These are phyloP conservation scores for Sambucus nigra DNA, from an alignment of 129 eudicot genomes.

Conservation along the genomic window DNA sequence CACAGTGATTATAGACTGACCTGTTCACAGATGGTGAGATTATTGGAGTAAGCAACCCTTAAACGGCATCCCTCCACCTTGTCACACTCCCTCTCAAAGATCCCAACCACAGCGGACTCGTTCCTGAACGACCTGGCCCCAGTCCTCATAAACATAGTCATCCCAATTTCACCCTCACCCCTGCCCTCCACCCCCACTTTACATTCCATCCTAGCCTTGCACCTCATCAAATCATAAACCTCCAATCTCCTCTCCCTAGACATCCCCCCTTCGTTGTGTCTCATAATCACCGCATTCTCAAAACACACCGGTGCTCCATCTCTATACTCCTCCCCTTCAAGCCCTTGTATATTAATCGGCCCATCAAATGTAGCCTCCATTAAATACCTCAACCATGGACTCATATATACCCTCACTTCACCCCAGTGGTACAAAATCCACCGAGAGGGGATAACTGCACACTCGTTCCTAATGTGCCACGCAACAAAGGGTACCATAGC, in stretches of 20 bases:
- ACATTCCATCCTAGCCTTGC: constrained; percentile 58
- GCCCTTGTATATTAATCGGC: constrained; percentile 29
- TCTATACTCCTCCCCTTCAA: constrained; percentile 12
- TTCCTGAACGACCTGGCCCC: constrained; percentile 67
- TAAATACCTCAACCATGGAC: constrained; percentile 41
- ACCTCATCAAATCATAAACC: constrained; percentile 60
- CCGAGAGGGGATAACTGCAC: constrained; percentile 29
- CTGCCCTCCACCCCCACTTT: constrained; percentile 19
- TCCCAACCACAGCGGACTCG: constrained; percentile 46
- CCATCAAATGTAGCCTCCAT: constrained; percentile 65
- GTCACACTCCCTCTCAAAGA: constrained; percentile 44
- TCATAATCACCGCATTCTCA: constrained; percentile 83
- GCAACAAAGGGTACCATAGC: constrained; percentile 66
- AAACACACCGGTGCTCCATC: constrained; percentile 34
- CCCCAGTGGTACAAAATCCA: constrained; percentile 69
- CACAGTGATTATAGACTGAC: constrained; percentile 16
- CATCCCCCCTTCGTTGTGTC: constrained; percentile 87
- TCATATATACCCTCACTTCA: constrained; percentile 45
- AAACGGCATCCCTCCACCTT: constrained; percentile 48
- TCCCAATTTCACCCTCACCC: constrained; percentile 26
- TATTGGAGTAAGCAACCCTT: constrained; percentile 52
- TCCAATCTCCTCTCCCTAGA: constrained; percentile 47
- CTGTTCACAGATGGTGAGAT: constrained; percentile 81
- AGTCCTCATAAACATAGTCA: constrained; percentile 63
- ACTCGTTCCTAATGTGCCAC: constrained; percentile 50